Percentiles rank a stretch among this genome's conserved stretches.
Evolutionary conservation across 129 eudicot species (phyloP).

Genomic region (Chrysanthemum seticuspe): DNA sequence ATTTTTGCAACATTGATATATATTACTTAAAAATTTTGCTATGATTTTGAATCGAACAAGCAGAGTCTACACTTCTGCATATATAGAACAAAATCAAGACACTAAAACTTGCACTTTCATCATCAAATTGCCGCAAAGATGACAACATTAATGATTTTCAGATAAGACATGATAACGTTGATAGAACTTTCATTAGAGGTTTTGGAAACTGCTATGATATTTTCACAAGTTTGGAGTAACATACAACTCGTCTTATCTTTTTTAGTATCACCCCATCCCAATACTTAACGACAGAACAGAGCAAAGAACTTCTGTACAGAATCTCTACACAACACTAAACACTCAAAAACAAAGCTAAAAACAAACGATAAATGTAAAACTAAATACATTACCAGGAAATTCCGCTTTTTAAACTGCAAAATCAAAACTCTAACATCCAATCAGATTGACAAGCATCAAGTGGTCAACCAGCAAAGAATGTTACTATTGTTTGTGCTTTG

Average conservation of each 20-base stretch:
- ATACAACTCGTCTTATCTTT: constrained; percentile 35
- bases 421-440: constrained; percentile 36
- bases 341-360: constrained; percentile 29
- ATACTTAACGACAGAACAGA: constrained; percentile 19
- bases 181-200: not conserved
- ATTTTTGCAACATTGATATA: too few relatives aligned
- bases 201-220: constrained; percentile 26
- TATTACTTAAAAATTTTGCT: not conserved
- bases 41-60: not conserved
- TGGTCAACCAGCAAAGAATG: constrained; percentile 10
- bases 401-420: constrained; percentile 20
- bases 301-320: constrained; percentile 41
- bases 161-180: not conserved
- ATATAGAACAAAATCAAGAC: not conserved
- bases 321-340: constrained; percentile 43
- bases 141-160: too few relatives aligned
- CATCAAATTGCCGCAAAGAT: not conserved
- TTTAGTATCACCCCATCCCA: constrained; percentile 29
- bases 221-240: constrained; percentile 33
- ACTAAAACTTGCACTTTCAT: not conserved
- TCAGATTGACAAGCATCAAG: constrained; percentile 18
- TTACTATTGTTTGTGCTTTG: constrained; percentile 39
- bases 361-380: constrained; percentile 23
- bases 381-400: constrained; percentile 25
- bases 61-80: constrained; percentile 1